phyloP scores from a whole-genome alignment of 495 filamentous ascomycete species.

The Parathielavia hyrcaniae region DNA sequence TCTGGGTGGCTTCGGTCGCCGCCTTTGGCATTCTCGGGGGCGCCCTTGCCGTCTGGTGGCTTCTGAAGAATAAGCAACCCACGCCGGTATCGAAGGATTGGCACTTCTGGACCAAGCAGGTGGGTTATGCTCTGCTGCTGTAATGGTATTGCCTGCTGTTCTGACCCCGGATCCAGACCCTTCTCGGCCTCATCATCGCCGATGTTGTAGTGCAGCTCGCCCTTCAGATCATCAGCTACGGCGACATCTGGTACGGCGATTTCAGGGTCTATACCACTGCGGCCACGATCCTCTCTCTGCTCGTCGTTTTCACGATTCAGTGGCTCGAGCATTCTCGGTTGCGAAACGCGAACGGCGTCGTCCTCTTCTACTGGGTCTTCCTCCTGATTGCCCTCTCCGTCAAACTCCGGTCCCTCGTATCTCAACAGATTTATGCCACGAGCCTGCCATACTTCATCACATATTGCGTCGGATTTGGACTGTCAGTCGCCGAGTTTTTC shows the following conservation, averaged over 20 bases:
- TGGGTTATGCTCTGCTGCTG: constrained; percentile 37
- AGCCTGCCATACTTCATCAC: constrained; percentile 70
- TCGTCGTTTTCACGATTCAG: constrained; percentile 77
- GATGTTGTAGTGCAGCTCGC: constrained; percentile 65
- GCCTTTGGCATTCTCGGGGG: constrained; percentile 71
- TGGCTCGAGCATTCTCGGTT: constrained; percentile 87
- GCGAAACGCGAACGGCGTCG: constrained; percentile 84
- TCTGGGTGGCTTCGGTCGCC: constrained; percentile 71
- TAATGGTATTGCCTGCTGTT: constrained; percentile 20
- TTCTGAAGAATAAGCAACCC: constrained; percentile 54
- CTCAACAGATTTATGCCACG: constrained; percentile 60
- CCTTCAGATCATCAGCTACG: constrained; percentile 68
- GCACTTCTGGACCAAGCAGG: constrained; percentile 92
- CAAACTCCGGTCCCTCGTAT: constrained; percentile 82
- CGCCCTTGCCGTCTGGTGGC: constrained; percentile 64
- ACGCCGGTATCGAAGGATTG: constrained; percentile 72
- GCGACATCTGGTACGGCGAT: constrained; percentile 66
- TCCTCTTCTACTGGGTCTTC: constrained; percentile 94
- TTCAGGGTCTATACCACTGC: constrained; percentile 89
- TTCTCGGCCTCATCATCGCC: constrained; percentile 63
- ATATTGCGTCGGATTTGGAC: constrained; percentile 66
- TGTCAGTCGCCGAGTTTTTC: constrained; percentile 67
- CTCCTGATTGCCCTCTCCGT: constrained; percentile 73
- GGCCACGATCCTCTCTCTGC: constrained; percentile 67
- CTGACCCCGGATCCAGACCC: constrained; percentile 41